Base-by-base conservation (phyloP, 2,329 filamentous ascomycete genomes). In the Helotiales sp. region DNA sequence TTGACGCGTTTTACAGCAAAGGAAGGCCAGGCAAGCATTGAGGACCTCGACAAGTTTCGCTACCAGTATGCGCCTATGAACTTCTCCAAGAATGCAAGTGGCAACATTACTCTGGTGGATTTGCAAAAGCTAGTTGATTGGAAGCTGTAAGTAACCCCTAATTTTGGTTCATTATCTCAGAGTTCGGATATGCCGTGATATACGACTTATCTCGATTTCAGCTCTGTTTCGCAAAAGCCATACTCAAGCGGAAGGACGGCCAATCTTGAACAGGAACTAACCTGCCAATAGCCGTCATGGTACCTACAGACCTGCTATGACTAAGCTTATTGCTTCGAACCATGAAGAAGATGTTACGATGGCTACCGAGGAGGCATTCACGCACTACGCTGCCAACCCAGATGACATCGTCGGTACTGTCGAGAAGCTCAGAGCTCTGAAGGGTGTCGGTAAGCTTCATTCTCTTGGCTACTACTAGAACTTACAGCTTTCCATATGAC, bases 51-150 rank as follows among this genome's bases (percentile, higher is more conserved):
- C 60, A 63, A 75, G 1, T 84, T 81, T 65, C 82, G 88, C 56
- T 86, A 87, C 66, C 70, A 72, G 8, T 76, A 78, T 22, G 82
- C 86, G 2, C 76, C 81, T 1, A 66, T 71, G 1, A 61, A 66
- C 1, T 84, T 88, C 60, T 70, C 70, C 2, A 68, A 69, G 52
- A 65, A 67, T 7, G 65, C 69, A 29, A 63, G 63, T 5, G 64
- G 69, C 67, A 19, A 71, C 10, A 81, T 90, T 74, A 74, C 70
- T 2, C 79, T 84, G 47, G 75, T 79, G 1, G 81, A 90, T 66
- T 75, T 90, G 31, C 79, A 83, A 65, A 75, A 67, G 19, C 76
- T 91, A 3, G 81, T 90, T 9, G 80, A 87, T 47, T 91, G 88
- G 87, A 91, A 91, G 70, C 75, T 91, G 84, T 89, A 74, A 69